A percentile compares a stretch with the other conserved stretches of the same genome.
Conservation (phyloP, 352 stramenopile genomes). For the Aphanomyces euteiches region DNA sequence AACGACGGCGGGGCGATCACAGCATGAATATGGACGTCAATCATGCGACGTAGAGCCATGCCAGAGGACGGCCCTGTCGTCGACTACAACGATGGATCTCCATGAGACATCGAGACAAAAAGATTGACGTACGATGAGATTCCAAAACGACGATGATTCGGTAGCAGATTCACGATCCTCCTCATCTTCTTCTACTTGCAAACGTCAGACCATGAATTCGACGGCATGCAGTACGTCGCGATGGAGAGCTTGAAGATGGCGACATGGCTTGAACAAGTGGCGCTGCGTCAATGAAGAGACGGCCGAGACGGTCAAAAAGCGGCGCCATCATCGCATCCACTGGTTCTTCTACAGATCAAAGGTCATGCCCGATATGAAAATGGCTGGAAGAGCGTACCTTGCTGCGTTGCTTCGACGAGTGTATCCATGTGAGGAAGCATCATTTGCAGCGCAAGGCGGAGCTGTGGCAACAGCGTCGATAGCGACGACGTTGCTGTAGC, state of each 20-base stretch:
- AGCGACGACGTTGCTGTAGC: constrained; percentile 26
- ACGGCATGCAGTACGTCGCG: no score
- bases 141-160: neutral
- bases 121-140: constrained; percentile 19
- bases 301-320: constrained; percentile 77
- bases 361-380: no score
- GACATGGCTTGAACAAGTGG: constrained; percentile 42
- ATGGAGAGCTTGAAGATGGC: no score
- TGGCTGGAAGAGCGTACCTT: no score
- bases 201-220: no score
- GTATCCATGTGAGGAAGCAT: constrained; percentile 68
- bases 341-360: no score
- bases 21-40: constrained; percentile 85
- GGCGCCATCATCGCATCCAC: constrained; percentile 62
- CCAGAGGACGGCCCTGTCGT: neutral
- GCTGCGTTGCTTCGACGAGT: constrained; percentile 34
- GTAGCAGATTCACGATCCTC: neutral
- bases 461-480: constrained; percentile 45
- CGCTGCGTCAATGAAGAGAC: constrained; percentile 66
- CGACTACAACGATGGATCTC: no score
- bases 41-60: constrained; percentile 46
- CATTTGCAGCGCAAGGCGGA: constrained; percentile 65
- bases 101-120: neutral
- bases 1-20: constrained; percentile 69
- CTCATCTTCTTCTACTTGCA: neutral